These are phyloP conservation scores for Naegleria fowleri DNA, from an alignment of 208 protist genomes.

Conservation along the genomic window DNA sequence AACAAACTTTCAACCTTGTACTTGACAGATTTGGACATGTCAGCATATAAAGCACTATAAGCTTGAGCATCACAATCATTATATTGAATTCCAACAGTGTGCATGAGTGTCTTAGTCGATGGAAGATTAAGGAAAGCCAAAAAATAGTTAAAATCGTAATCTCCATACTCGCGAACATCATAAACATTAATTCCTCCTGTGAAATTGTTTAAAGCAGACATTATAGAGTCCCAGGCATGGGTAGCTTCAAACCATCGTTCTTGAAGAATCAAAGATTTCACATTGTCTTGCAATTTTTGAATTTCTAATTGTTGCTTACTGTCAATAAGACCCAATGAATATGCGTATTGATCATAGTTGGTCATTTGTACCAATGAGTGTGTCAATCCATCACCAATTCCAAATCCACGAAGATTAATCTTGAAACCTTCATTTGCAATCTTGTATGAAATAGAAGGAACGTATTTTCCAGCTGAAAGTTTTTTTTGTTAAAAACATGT, in stretches of 20 bases:
- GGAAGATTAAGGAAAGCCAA: background rate
- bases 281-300: background rate
- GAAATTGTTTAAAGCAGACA: background rate
- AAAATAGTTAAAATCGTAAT: background rate
- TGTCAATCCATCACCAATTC: background rate
- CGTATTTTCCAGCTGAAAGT: background rate
- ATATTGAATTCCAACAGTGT: background rate
- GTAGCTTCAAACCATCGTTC: background rate
- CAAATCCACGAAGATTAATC: background rate
- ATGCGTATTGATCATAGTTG: background rate
- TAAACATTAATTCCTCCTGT: conserved; percentile 1
- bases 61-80: background rate
- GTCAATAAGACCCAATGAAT: background rate
- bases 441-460: background rate
- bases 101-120: background rate
- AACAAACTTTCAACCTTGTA: background rate
- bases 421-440: conserved; percentile 4
- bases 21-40: background rate
- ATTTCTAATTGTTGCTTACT: background rate
- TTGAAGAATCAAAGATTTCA: background rate
- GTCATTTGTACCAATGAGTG: background rate
- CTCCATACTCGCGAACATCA: conserved; percentile 5
- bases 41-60: background rate
- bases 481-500: too few species aligned
- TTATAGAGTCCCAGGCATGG: background rate